These are phyloP conservation scores for Pouteria glomerata DNA, from an alignment of 148 eudicot genomes.

Conservation along the genomic window DNA sequence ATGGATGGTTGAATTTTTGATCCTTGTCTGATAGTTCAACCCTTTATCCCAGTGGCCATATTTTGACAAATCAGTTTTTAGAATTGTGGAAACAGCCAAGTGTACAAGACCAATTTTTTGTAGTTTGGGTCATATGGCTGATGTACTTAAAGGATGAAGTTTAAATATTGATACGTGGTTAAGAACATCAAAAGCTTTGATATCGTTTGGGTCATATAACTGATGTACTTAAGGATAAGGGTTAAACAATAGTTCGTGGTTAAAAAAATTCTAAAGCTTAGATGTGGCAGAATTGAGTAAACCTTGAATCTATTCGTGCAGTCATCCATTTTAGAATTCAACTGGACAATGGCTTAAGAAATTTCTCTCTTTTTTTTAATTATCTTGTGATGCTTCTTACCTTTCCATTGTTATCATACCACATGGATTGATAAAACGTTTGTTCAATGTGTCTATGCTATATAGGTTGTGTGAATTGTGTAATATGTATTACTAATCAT, in stretches of 20 bases:
- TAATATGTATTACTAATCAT: background rate
- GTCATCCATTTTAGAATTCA: background rate
- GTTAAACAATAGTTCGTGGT: background rate
- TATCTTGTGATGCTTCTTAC: background rate
- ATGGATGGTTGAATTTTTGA: background rate
- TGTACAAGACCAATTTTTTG: no score
- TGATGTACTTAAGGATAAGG: no score
- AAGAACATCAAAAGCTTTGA: no score
- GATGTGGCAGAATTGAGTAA: background rate
- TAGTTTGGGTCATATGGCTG: background rate
- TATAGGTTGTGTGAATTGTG: background rate
- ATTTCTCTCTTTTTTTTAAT: no score
- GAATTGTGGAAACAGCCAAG: background rate
- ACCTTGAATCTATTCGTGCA: background rate
- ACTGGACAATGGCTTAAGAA: background rate
- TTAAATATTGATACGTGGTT: no score
- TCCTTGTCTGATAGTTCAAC: background rate
- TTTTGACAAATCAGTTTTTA: background rate
- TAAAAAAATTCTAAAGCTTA: background rate
- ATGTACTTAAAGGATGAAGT: background rate
- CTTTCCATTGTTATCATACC: slow-evolving; percentile 1
- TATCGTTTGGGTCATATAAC: no score
- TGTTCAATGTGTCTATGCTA: background rate
- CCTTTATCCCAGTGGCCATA: background rate
- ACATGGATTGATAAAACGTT: background rate